Evolutionary conservation across 129 eudicot genomes (phyloP), one percentile per base, ranked within the genome.

Genomic region (Lonicera japonica): DNA sequence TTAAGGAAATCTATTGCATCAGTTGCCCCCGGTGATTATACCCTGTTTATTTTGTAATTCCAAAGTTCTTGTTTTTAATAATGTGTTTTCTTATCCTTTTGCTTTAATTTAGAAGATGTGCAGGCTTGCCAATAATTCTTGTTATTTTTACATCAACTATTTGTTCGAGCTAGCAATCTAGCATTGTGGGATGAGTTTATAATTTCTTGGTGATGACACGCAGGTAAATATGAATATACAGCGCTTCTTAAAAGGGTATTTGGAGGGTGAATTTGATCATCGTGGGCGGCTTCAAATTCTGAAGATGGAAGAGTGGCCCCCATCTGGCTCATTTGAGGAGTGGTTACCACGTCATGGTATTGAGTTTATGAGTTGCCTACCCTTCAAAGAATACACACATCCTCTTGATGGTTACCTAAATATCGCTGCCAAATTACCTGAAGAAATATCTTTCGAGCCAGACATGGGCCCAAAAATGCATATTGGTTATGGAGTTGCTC

Each of bases 271-370:
- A 29, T 36, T 53, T 52, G 69, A 67, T 38, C 3, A 19, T 43
- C 0, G 0, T 0, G 64, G 67, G 25, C 67, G 79, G 79, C 79
- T 73, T 40, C 53, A 16, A 9, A 66, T 67, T 25, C 50, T 74
- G 15, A 74, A 74, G 66, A 45, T 74, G 65, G 67, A 74, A 67
- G 79, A 74, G 17, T 74, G 73, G 79, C 79, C 79, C 1, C 69
- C 67, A 3, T 41, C 64, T 41, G 38, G 70, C 51, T 40, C 25
- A 53, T 74, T 74, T 29, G 79, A 67, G 63, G 43, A 74, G 43
- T 52, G 43, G 23, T 39, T 67, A 29, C 79, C 73, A 52, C 79
- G 79, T 24, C 79, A 74, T 54, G 51, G 60, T 25, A 69, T 65
- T 5, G 79, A 74, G 54, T 74, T 74, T 25, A 57, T 67, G 24